A percentile compares a stretch with the other conserved stretches of the same genome.
Conservation (phyloP, 2,329 filamentous ascomycete genomes). For the Aspergillus hortae region DNA sequence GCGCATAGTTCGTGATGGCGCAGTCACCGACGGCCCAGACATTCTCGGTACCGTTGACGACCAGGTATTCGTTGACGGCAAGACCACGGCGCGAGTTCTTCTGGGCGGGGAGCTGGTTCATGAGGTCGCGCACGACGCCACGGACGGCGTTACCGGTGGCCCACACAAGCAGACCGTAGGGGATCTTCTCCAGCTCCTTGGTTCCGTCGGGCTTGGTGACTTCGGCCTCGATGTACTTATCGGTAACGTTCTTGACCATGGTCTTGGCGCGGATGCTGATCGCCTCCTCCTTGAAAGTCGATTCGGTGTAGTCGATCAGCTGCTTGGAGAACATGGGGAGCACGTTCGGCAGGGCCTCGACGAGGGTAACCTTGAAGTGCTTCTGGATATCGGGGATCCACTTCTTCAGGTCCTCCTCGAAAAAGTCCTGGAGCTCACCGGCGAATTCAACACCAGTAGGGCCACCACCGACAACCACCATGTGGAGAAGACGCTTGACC, state of each 20-base stretch:
- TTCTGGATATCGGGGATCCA: constrained; percentile 93
- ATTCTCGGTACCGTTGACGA: constrained; percentile 94
- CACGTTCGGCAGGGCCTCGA: constrained; percentile 91
- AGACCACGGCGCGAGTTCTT: constrained; percentile 92
- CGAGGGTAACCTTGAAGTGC: constrained; percentile 94
- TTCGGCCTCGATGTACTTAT: constrained; percentile 89
- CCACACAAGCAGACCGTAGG: constrained; percentile 96
- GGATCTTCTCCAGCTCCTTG: constrained; percentile 77
- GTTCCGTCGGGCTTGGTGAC: constrained; percentile 74
- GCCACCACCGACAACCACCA: constrained; percentile 92
- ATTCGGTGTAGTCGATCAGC: constrained; percentile 98
- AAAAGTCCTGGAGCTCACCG: constrained; percentile 97
- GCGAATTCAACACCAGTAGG: constrained; percentile 98
- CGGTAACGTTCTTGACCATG: constrained; percentile 95
- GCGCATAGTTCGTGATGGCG: constrained; percentile 94
- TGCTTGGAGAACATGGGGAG: constrained; percentile 99
- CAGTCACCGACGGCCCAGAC: constrained; percentile 99
- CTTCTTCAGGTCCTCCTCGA: constrained; percentile 96
- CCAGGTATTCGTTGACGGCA: constrained; percentile 96
- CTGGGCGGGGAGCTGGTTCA: constrained; percentile 87
- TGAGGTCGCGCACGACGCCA: constrained; percentile 84
- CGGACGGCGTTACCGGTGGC: constrained; percentile 95
- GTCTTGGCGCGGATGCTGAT: constrained; percentile 98
- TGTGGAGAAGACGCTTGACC: constrained; percentile 90
- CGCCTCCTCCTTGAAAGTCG: constrained; percentile 97